phyloP scores from a whole-genome alignment of 1,284 basidiomycete genomes.

The Chondrostereum purpureum region DNA sequence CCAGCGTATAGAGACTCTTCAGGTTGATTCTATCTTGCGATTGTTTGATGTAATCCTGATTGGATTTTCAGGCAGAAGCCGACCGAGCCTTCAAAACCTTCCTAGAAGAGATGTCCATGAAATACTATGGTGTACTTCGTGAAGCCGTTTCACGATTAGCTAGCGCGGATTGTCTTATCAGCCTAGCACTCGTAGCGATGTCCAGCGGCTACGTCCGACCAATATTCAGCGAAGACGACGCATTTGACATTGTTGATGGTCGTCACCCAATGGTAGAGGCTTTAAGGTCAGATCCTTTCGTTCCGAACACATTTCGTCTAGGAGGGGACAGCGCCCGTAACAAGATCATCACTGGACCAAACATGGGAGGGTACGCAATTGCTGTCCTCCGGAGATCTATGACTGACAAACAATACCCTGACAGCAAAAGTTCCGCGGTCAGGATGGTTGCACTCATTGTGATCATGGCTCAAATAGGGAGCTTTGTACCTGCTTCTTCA shows the following conservation, averaged over 20 bases:
- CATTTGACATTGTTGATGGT: conserved; percentile 63
- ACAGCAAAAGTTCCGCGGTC: conserved; percentile 70
- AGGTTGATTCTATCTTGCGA: conserved; percentile 29
- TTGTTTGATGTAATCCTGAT: neutral
- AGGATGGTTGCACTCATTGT: conserved; percentile 70
- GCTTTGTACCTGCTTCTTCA: conserved; percentile 69
- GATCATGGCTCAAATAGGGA: conserved; percentile 67
- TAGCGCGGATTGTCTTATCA: conserved; percentile 72
- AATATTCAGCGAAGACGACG: conserved; percentile 50
- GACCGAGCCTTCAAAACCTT: conserved; percentile 65
- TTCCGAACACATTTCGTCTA: conserved; percentile 64
- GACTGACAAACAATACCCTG: too few relatives aligned
- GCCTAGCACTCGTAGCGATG: conserved; percentile 63
- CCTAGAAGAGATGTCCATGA: conserved; percentile 58
- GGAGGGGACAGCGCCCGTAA: conserved; percentile 47
- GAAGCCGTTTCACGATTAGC: conserved; percentile 76
- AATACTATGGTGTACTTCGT: conserved; percentile 66
- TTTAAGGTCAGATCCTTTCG: conserved; percentile 70
- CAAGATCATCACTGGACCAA: conserved; percentile 80
- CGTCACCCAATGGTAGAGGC: conserved; percentile 82
- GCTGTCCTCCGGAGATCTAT: neutral
- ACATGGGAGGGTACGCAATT: conserved; percentile 60
- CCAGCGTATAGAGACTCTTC: conserved; percentile 72
- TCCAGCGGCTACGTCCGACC: conserved; percentile 74
- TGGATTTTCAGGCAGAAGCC: conserved; percentile 41